phyloP scores from a whole-genome alignment of 2,329 filamentous ascomycete species.

The Aphanoascus verrucosus region DNA sequence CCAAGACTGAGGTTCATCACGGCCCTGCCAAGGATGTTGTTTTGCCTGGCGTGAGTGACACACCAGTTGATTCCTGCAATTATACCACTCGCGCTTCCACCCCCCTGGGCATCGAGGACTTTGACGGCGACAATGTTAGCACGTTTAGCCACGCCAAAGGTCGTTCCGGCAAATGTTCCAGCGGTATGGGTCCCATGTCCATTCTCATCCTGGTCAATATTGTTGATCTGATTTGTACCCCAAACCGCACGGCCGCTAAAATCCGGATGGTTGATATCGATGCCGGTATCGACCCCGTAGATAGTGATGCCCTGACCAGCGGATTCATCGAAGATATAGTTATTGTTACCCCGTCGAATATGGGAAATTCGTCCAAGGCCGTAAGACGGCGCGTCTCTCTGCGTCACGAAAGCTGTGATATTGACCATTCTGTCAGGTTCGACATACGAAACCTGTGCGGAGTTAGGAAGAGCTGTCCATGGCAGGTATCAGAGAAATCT shows the following conservation, averaged over 20 bases:
- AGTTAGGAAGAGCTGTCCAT: neutral
- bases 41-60: conserved; percentile 24
- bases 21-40: conserved; percentile 21
- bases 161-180: conserved; percentile 27
- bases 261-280: conserved; percentile 26
- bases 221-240: conserved; percentile 26
- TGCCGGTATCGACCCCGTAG: conserved; percentile 33
- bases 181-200: conserved; percentile 35
- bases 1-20: conserved; percentile 32
- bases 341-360: conserved; percentile 17
- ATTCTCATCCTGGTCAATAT: conserved; percentile 18
- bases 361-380: conserved; percentile 29
- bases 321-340: conserved; percentile 29
- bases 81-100: conserved; percentile 38
- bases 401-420: conserved; percentile 10
- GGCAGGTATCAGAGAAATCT: neutral
- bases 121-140: conserved; percentile 39
- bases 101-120: conserved; percentile 37
- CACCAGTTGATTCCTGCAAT: conserved; percentile 41
- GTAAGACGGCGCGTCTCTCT: conserved; percentile 22
- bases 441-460: conserved; percentile 14
- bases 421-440: conserved; percentile 13
- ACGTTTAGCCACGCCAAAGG: conserved; percentile 31
- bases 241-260: conserved; percentile 30
- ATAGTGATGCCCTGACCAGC: conserved; percentile 28